A percentile compares a stretch with the other conserved stretches of the same genome.
Evolutionary conservation across 106 monocot species (phyloP).

Genomic region (Dactylorhiza incarnata): DNA sequence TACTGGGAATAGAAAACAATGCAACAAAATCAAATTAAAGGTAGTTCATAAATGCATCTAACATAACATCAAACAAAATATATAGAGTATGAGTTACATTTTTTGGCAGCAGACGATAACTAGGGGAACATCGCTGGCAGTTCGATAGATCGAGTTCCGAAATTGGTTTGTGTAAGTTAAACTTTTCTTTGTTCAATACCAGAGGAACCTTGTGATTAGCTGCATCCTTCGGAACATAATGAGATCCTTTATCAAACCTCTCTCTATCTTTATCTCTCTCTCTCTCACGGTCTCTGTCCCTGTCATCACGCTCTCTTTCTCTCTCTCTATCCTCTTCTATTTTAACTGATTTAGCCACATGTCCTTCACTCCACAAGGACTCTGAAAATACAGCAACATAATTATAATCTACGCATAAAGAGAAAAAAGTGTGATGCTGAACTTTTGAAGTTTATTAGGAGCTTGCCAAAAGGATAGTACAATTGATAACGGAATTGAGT

Average conservation of each 20-base stretch:
- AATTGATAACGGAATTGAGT: not conserved
- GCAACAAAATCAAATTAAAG: constrained; percentile 8
- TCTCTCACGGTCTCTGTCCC: constrained; percentile 62
- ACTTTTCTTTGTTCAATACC: constrained; percentile 64
- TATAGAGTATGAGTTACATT: constrained; percentile 43
- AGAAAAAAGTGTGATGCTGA: not conserved
- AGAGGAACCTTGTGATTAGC: constrained; percentile 41
- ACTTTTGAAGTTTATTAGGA: not conserved
- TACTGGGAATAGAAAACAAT: constrained; percentile 43
- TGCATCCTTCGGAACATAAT: constrained; percentile 40
- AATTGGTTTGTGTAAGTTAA: constrained; percentile 68
- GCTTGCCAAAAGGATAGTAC: not conserved
- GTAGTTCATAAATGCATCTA: not conserved
- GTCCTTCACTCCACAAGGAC: constrained; percentile 48
- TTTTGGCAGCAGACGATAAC: constrained; percentile 87
- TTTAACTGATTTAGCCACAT: constrained; percentile 41
- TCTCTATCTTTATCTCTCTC: constrained; percentile 65
- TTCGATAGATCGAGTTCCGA: constrained; percentile 92
- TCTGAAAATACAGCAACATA: constrained; percentile 11
- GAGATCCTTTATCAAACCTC: constrained; percentile 37
- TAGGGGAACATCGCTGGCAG: constrained; percentile 77
- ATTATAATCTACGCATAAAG: not conserved
- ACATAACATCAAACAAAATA: not conserved
- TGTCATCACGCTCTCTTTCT: constrained; percentile 60
- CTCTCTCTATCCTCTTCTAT: constrained; percentile 67